A percentile compares a stretch with the other conserved stretches of the same genome.
phyloP scores from a whole-genome alignment of 164 flowering plant species.

The Magnolia kwangsiensis region DNA sequence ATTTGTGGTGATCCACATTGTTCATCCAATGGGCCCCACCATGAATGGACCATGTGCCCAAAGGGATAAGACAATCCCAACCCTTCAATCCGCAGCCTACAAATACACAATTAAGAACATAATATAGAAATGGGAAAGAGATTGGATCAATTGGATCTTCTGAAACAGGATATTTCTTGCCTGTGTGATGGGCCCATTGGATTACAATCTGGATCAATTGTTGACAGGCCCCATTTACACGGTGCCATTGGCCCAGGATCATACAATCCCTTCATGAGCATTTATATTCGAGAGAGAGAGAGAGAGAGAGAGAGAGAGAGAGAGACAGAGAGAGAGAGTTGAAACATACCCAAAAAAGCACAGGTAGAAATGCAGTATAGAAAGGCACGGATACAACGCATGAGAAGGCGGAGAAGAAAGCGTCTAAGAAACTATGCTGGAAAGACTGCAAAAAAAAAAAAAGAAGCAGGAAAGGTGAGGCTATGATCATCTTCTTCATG shows the following conservation, averaged over 20 bases:
- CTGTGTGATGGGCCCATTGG: too few species aligned
- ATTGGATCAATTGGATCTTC: not conserved
- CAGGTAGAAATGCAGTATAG: slow-evolving; percentile 92
- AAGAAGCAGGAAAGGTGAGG: slow-evolving; percentile 1
- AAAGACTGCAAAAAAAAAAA: slow-evolving; percentile 52
- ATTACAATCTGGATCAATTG: too few species aligned
- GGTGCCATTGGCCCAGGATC: not conserved
- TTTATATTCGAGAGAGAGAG: not conserved
- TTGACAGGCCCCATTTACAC: not conserved
- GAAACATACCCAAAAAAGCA: slow-evolving; percentile 88
- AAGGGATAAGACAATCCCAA: not conserved
- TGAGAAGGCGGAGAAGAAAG: slow-evolving; percentile 72
- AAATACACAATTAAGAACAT: not conserved
- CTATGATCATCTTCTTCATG: not conserved
- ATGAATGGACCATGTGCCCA: not conserved
- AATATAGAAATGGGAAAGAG: not conserved
- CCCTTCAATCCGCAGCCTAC: not conserved
- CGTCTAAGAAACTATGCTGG: slow-evolving; percentile 64
- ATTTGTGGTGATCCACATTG: not conserved
- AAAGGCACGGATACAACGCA: slow-evolving; percentile 98
- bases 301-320: not conserved
- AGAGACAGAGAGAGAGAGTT: not conserved
- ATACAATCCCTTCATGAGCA: not conserved
- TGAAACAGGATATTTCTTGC: too few species aligned
- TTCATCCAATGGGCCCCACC: not conserved